Percentiles rank a stretch among this genome's conserved stretches.
These are phyloP conservation scores for Phytopythium montanum DNA, from an alignment of 352 stramenopile species.

Conservation along the genomic window DNA sequence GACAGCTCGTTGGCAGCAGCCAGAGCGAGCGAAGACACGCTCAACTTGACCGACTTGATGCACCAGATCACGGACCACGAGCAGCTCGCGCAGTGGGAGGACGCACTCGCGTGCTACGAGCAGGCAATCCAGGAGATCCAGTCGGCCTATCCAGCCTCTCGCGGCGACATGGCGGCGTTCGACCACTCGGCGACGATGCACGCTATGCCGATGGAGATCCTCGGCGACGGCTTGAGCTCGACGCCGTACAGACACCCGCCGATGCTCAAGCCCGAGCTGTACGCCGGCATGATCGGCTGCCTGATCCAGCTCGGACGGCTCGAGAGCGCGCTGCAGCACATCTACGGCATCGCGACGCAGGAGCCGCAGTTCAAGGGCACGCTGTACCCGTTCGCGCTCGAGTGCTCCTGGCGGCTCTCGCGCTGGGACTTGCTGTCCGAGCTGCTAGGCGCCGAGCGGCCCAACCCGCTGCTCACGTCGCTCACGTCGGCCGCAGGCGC, in stretches of 20 bases:
- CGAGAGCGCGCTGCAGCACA: conserved; percentile 83
- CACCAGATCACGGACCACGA: conserved; percentile 69
- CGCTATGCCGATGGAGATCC: neutral
- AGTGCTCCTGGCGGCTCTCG: conserved; percentile 85
- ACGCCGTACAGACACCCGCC: conserved; percentile 36
- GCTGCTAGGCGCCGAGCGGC: conserved; percentile 70
- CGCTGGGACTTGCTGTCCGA: conserved; percentile 79
- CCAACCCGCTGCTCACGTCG: conserved; percentile 46
- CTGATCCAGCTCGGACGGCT: conserved; percentile 82
- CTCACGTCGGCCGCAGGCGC: conserved; percentile 17
- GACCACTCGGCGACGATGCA: conserved; percentile 11
- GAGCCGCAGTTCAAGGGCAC: conserved; percentile 76
- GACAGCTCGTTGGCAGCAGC: neutral
- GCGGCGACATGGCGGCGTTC: neutral
- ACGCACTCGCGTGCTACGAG: conserved; percentile 73
- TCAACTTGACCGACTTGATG: conserved; percentile 65
- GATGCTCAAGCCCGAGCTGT: conserved; percentile 65
- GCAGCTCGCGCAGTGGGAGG: conserved; percentile 72
- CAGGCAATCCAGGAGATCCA: conserved; percentile 74
- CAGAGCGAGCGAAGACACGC: conserved; percentile 22
- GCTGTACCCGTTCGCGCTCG: conserved; percentile 76
- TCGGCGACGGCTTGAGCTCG: conserved; percentile 28
- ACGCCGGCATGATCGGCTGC: conserved; percentile 78
- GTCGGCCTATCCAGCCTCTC: conserved; percentile 27
- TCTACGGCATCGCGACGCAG: conserved; percentile 81